Evolutionary conservation across 2,329 filamentous ascomycete genomes (phyloP), one percentile per base, ranked within the genome.

Genomic region (Parastagonospora avenae): DNA sequence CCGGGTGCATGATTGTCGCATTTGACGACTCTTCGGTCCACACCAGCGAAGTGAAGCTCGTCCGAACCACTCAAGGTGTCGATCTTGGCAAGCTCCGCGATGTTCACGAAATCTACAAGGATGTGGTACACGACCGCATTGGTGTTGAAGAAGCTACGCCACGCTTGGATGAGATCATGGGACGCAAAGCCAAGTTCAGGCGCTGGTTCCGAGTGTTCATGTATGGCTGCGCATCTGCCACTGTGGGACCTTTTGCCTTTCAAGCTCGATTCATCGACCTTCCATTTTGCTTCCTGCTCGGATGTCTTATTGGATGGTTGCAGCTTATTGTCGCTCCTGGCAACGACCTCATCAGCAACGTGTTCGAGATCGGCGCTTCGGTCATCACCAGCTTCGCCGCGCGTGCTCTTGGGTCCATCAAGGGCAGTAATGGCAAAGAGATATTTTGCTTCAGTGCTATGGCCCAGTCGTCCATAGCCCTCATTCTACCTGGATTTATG

Each of bases 1-100:
- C 92, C 0, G 90, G 90, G 0, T 95, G 90, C 67, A 97, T 97
- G 92, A 90, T 97, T 49, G 89, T 96, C 67, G 93, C 91, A 4
- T 96, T 97, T 66, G 92, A 85, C 65, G 90, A 93, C 72, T 74
- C 77, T 4, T 76, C 80, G 0, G 90, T 88, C 0, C 88, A 92
- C 65, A 92, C 89, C 0, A 88, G 88, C n/a, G 88, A 91, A 67
- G 88, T 92, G 55, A 90, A 90, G 74, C 81, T 92, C 29, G 85
- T 92, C 6, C 83, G 86, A 10, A 82, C 85, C 0, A 75, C 76
- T 0, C 88, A 91, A 63, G 88, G 88, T 1, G 81, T 92, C 8
- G 85, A 92, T 67, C 79, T 92, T 0, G 89, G 88, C 27, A 88
- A 87, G 63, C 81, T 92, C 10, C 81, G 86, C 43, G 89, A 92